phyloP scores from a whole-genome alignment of 371 early-diverging fungal species.

The Syncephalastrum monosporum region DNA sequence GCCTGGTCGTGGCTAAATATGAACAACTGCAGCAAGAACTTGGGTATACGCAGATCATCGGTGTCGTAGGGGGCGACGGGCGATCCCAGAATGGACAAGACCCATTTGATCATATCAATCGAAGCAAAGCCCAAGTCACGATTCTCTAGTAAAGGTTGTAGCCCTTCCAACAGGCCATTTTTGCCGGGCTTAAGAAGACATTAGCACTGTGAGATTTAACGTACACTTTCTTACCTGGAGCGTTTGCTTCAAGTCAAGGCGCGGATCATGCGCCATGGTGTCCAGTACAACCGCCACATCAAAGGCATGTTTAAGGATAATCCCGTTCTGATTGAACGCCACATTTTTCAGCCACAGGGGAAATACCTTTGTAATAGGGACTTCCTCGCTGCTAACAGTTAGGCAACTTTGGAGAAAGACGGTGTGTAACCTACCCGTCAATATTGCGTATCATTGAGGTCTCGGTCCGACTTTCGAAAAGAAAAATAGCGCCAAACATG shows the following conservation, averaged over 20 bases:
- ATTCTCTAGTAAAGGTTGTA: constrained; percentile 37
- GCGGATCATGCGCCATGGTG: constrained; percentile 35
- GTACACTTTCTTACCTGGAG: constrained; percentile 23
- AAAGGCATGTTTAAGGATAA: constrained; percentile 43
- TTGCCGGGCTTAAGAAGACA: constrained; percentile 22
- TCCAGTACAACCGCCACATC: constrained; percentile 45
- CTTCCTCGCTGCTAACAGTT: constrained; percentile 2
- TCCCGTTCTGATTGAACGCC: constrained; percentile 33
- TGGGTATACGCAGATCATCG: constrained; percentile 35
- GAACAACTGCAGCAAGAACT: constrained; percentile 32
- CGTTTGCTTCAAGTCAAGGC: constrained; percentile 16
- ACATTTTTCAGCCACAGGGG: constrained; percentile 37
- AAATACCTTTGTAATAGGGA: constrained; percentile 22
- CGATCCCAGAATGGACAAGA: constrained; percentile 20
- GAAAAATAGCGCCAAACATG: constrained; percentile 27
- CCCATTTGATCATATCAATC: constrained; percentile 39
- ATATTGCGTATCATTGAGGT: constrained; percentile 17
- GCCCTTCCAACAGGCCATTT: constrained; percentile 31
- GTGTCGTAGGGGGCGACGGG: constrained; percentile 7
- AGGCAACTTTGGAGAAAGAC: not conserved
- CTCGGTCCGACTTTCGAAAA: constrained; percentile 21
- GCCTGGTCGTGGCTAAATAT: constrained; percentile 18
- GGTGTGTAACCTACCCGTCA: constrained; percentile 11
- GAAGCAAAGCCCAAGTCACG: constrained; percentile 34
- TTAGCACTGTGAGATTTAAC: not conserved